These are phyloP conservation scores for Penicillium robsamsonii DNA, from an alignment of 495 filamentous ascomycete genomes.

Conservation along the genomic window DNA sequence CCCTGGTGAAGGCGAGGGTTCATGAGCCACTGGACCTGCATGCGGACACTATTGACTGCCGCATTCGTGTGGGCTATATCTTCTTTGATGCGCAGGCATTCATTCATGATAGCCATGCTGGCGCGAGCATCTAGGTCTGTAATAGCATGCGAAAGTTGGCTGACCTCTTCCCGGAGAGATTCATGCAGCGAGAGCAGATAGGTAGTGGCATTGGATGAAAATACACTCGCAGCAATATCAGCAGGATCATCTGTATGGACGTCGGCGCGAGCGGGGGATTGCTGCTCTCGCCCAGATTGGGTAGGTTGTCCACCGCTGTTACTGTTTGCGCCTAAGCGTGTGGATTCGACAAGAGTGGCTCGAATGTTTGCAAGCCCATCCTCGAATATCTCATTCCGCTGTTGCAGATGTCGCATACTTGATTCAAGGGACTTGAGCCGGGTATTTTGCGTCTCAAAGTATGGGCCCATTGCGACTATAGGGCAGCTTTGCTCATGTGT, in stretches of 20 bases:
- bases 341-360: slow-evolving; percentile 38
- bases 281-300: slow-evolving; percentile 7
- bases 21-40: slow-evolving; percentile 70
- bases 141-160: slow-evolving; percentile 55
- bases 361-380: slow-evolving; percentile 52
- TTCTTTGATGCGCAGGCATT: slow-evolving; percentile 63
- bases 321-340: slow-evolving; percentile 17
- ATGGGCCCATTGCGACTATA: slow-evolving; percentile 57
- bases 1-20: slow-evolving; percentile 55
- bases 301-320: slow-evolving; percentile 5
- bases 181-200: slow-evolving; percentile 68
- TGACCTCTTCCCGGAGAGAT: slow-evolving; percentile 63
- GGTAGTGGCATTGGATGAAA: slow-evolving; percentile 45
- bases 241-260: slow-evolving; percentile 18
- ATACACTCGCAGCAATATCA: slow-evolving; percentile 24
- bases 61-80: slow-evolving; percentile 66
- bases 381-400: slow-evolving; percentile 59
- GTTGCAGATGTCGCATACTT: slow-evolving; percentile 53
- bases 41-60: slow-evolving; percentile 58
- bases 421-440: slow-evolving; percentile 56
- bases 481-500: slow-evolving; percentile 56
- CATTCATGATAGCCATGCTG: slow-evolving; percentile 68
- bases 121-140: slow-evolving; percentile 63
- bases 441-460: slow-evolving; percentile 55
- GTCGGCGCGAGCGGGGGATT: not conserved